These are phyloP conservation scores for Balakata baccata DNA, from an alignment of 345 rosid species.

Conservation along the genomic window DNA sequence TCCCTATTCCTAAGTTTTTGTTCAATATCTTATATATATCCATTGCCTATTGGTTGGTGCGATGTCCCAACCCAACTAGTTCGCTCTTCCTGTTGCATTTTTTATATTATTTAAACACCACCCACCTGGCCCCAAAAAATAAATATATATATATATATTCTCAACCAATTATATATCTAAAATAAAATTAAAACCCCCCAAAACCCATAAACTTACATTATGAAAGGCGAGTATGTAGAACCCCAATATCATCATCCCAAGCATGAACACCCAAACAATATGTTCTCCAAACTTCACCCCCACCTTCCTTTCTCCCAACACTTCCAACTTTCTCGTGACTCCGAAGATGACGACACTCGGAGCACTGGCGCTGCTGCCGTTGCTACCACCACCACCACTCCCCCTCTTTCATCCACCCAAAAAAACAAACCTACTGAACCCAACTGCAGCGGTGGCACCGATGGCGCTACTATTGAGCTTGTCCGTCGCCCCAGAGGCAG, in stretches of 20 bases:
- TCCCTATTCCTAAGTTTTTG: no score
- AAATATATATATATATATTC: background rate
- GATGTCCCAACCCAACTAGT: no score
- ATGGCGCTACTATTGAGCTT: conserved; percentile 68
- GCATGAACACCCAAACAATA: conserved; percentile 31
- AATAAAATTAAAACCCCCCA: background rate
- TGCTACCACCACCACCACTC: background rate
- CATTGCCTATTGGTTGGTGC: no score
- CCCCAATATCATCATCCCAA: conserved; percentile 17
- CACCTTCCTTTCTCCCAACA: conserved; percentile 48
- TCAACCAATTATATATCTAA: background rate
- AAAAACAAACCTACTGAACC: conserved; percentile 9
- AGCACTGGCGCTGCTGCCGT: conserved; percentile 13
- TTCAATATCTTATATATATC: background rate
- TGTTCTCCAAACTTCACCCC: conserved; percentile 63
- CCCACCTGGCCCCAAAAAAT: no score
- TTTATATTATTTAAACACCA: no score
- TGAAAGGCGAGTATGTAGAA: conserved; percentile 65
- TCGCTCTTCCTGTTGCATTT: no score
- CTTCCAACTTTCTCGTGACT: conserved; percentile 45
- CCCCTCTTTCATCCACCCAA: background rate
- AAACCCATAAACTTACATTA: conserved; percentile 18
- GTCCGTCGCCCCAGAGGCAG: conserved; percentile 82
- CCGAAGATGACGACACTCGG: conserved; percentile 28
- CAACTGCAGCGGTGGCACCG: conserved; percentile 25